phyloP scores from a whole-genome alignment of 2,329 filamentous ascomycete genomes.

The Aureobasidium sp. region DNA sequence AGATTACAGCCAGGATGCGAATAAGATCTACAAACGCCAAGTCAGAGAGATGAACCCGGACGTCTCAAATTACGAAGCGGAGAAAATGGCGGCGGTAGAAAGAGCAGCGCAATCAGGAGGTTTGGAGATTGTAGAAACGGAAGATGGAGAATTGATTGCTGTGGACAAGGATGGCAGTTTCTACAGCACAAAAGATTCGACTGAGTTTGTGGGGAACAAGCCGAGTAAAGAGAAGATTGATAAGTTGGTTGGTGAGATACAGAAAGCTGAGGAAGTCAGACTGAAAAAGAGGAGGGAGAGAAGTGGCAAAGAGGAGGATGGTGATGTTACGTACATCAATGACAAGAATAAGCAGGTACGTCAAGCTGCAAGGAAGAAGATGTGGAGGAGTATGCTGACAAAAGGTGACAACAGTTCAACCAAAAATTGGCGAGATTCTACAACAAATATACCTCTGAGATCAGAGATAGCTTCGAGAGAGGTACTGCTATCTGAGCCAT shows the following conservation, averaged over 20 bases:
- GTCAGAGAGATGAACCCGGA: conserved; percentile 69
- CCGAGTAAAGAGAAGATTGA: conserved; percentile 84
- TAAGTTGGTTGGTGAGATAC: conserved; percentile 74
- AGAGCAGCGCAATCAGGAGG: conserved; percentile 76
- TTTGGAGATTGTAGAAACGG: conserved; percentile 91
- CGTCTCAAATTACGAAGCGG: conserved; percentile 74
- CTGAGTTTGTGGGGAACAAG: conserved; percentile 73
- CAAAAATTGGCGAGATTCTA: conserved; percentile 93
- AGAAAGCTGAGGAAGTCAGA: conserved; percentile 78
- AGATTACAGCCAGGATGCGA: conserved; percentile 79
- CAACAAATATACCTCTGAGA: conserved; percentile 96
- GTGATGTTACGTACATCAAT: conserved; percentile 97
- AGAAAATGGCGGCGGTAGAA: conserved; percentile 80
- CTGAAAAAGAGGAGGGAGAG: conserved; percentile 81
- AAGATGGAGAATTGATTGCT: conserved; percentile 86
- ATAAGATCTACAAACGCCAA: conserved; percentile 91
- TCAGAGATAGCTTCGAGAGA: conserved; percentile 93
- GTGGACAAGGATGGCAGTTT: conserved; percentile 87
- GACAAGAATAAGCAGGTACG: conserved; percentile 79
- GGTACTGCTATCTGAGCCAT: conserved; percentile 77
- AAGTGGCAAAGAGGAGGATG: conserved; percentile 68
- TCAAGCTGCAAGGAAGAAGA: background rate
- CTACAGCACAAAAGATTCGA: conserved; percentile 80
- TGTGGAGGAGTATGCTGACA: background rate
- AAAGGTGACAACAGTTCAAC: conserved; percentile 66